Conservation (phyloP, 1,284 basidiomycete genomes). For the Cutaneotrichosporon mucoides region DNA sequence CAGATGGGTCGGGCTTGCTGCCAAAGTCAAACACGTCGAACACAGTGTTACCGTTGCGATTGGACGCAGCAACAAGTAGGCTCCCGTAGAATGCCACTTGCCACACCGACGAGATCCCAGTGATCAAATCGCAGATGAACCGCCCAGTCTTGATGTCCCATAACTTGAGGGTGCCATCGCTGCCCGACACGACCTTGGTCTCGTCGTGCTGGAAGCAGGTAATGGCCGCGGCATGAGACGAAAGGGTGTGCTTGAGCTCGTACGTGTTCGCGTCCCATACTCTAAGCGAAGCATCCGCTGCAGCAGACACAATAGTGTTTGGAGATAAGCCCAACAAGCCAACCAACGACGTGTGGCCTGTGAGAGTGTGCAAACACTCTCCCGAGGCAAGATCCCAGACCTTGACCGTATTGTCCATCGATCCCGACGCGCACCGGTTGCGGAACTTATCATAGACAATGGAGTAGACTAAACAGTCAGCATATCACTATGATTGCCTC, state of each 20-base stretch:
- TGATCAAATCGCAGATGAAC: slow-evolving; percentile 77
- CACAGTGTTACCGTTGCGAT: slow-evolving; percentile 66
- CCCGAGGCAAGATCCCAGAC: slow-evolving; percentile 84
- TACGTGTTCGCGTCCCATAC: slow-evolving; percentile 86
- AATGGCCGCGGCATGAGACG: slow-evolving; percentile 87
- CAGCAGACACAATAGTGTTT: slow-evolving; percentile 83
- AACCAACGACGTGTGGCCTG: slow-evolving; percentile 82
- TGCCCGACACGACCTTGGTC: slow-evolving; percentile 87
- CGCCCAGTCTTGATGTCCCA: slow-evolving; percentile 86
- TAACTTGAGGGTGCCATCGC: slow-evolving; percentile 93
- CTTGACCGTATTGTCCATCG: slow-evolving; percentile 92
- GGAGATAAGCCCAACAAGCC: slow-evolving; percentile 81
- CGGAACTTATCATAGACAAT: slow-evolving; percentile 79
- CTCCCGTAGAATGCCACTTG: slow-evolving; percentile 89
- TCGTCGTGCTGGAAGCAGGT: slow-evolving; percentile 98
- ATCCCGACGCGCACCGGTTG: slow-evolving; percentile 85
- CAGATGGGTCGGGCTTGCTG: slow-evolving; percentile 18
- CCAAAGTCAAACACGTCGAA: slow-evolving; percentile 49
- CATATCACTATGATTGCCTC: too few relatives aligned
- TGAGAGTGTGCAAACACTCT: slow-evolving; percentile 69
- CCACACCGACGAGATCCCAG: slow-evolving; percentile 87
- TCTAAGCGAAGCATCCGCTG: slow-evolving; percentile 85
- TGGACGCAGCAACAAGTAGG: slow-evolving; percentile 88
- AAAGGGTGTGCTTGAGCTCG: slow-evolving; percentile 70
- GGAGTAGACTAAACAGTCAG: slow-evolving; percentile 66